Conservation (phyloP, 176 grass and related monocot genomes). For the Pontederia crassipes region DNA sequence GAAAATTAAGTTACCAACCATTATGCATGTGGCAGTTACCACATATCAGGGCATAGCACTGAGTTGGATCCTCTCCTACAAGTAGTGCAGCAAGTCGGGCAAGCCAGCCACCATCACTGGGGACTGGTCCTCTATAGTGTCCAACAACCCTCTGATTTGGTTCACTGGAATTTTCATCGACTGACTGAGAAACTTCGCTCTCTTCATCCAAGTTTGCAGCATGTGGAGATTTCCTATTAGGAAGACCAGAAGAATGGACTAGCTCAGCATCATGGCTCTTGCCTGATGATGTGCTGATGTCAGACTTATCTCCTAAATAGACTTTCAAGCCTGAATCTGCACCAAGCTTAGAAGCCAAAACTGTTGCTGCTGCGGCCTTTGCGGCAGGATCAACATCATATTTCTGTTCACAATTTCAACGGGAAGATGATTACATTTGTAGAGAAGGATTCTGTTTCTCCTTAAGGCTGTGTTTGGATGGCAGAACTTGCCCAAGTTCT, state of each 20-base stretch:
- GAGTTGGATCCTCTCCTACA: conserved; percentile 95
- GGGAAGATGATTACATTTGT: conserved; percentile 11
- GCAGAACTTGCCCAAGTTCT: no score
- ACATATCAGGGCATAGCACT: conserved; percentile 84
- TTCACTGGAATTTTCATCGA: conserved; percentile 20
- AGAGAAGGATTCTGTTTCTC: not conserved
- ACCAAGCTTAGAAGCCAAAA: conserved; percentile 81
- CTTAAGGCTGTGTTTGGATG: no score
- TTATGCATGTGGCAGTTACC: conserved; percentile 87
- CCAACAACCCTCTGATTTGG: conserved; percentile 40
- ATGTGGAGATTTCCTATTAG: conserved; percentile 38
- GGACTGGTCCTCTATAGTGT: conserved; percentile 46
- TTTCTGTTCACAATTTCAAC: conserved; percentile 38
- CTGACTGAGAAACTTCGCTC: conserved; percentile 15
- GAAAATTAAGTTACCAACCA: conserved; percentile 23
- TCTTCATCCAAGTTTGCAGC: conserved; percentile 10
- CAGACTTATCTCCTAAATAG: conserved; percentile 48
- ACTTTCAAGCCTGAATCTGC: conserved; percentile 78
- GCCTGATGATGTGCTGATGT: conserved; percentile 4
- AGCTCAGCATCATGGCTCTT: conserved; percentile 31
- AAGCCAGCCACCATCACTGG: conserved; percentile 58
- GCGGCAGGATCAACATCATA: conserved; percentile 91
- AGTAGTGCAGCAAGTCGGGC: conserved; percentile 70
- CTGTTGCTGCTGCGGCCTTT: conserved; percentile 80
- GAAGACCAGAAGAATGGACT: conserved; percentile 32